Evolutionary conservation across 2,329 filamentous ascomycete species (phyloP), one percentile per base, ranked within the genome.

Genomic region (Aspergillus japonicus): DNA sequence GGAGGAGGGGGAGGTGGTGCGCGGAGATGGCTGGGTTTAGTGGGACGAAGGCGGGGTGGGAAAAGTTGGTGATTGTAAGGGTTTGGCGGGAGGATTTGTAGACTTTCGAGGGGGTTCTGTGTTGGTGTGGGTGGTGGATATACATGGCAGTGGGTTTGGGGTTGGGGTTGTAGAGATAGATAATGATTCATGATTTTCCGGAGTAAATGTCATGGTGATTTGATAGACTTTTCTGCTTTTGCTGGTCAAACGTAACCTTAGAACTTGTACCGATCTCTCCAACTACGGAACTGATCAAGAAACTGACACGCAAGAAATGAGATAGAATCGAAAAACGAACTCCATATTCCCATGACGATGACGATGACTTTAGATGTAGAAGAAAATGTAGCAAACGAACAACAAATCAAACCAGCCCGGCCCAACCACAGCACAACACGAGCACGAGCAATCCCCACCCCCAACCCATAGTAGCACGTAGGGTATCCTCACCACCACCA

Each of bases 41-140:
- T 75, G 94, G 94, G 52, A 92, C 89, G 80, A 87, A 89, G 75
- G 94, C 90, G 31, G 95, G 95, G 0, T 96, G 94, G 93, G 95
- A 99, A 80, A 96, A 90, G 78, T 80, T 99, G 75, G 89, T 92
- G 71, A 89, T 99, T 68, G 80, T 98, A 67, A 86, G 93, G 72
- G 90, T 96, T 72, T 96, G 91, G 90, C 85, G 86, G 69, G 67
- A 68, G 19, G 23, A 29, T 29, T 8, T 8, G 2, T 29, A 6
- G 26, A 29, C 48, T 29, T 21, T 31, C 3, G 14, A 6, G 6
- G n/a, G 24, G 21, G 16, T 23, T 23, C 23, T 23, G 23, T 31
- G 21, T 21, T 21, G 6, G 6, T 31, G 4, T 24, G 10, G 14
- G 14, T 11, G 10, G 49, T 19, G 24, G 29, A 26, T 44, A 12